Percentiles rank a stretch among this genome's conserved stretches.
Evolutionary conservation across 2,329 filamentous ascomycete genomes (phyloP).

Genomic region (Cladosporium sp.): DNA sequence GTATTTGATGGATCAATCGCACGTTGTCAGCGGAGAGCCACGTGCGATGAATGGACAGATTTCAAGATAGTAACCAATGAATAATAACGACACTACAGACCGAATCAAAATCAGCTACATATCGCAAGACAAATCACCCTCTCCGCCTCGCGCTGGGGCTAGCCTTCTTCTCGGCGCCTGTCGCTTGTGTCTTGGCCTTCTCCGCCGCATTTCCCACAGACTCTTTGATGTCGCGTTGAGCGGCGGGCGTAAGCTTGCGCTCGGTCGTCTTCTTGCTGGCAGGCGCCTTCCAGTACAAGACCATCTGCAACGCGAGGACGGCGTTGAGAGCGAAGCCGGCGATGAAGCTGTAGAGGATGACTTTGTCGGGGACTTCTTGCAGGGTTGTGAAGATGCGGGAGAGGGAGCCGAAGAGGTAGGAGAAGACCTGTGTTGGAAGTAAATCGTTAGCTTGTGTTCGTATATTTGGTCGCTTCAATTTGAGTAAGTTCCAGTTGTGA

Average conservation of each 20-base stretch:
- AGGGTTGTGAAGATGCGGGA: constrained; percentile 96
- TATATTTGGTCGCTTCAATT: neutral
- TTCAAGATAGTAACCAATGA: neutral
- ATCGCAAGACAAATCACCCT: constrained; percentile 42
- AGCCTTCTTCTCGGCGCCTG: constrained; percentile 49
- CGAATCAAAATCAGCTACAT: neutral
- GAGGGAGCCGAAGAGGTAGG: constrained; percentile 90
- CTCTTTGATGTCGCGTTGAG: constrained; percentile 39
- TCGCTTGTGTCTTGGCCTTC: constrained; percentile 36
- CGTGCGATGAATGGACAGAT: neutral
- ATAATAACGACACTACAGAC: neutral
- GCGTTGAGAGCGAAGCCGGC: constrained; percentile 89
- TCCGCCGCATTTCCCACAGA: constrained; percentile 26
- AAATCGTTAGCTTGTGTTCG: constrained; percentile 6
- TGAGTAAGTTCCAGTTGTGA: constrained; percentile 29
- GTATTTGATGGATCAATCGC: neutral
- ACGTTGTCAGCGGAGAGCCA: neutral
- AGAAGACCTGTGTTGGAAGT: constrained; percentile 73
- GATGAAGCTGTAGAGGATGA: constrained; percentile 93
- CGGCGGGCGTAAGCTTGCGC: constrained; percentile 44
- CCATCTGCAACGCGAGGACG: constrained; percentile 84
- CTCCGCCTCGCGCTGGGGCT: constrained; percentile 59
- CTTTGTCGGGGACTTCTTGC: constrained; percentile 93
- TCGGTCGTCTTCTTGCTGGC: constrained; percentile 41
- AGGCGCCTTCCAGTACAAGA: constrained; percentile 88